Conservation (phyloP, 768 basidiomycete genomes). For the Boletus vinaceobasis region DNA sequence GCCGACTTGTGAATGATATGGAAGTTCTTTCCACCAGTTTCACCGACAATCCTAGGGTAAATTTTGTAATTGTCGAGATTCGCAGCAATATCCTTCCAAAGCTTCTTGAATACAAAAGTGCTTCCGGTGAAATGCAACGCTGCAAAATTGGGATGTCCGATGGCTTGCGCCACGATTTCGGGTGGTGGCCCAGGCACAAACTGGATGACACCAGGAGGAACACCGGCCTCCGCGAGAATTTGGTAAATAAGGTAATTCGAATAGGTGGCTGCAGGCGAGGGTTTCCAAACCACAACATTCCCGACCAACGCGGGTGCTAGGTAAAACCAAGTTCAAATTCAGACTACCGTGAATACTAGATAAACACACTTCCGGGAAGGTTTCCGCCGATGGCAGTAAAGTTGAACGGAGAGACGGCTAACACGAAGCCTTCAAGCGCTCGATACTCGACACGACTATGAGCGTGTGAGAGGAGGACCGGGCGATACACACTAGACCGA, state of each 20-base stretch:
- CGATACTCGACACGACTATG: slow-evolving; percentile 91
- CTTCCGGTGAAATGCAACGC: slow-evolving; percentile 96
- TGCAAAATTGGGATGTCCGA: slow-evolving; percentile 76
- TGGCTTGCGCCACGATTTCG: slow-evolving; percentile 81
- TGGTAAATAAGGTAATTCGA: slow-evolving; percentile 91
- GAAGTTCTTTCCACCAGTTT: slow-evolving; percentile 99
- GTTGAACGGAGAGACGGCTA: slow-evolving; percentile 98
- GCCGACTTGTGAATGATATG: slow-evolving; percentile 88
- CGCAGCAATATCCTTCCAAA: slow-evolving; percentile 92
- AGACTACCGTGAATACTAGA: neutral
- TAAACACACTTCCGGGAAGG: slow-evolving; percentile 59
- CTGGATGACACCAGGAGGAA: slow-evolving; percentile 94
- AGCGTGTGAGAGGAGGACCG: slow-evolving; percentile 5
- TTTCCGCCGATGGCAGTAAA: slow-evolving; percentile 98
- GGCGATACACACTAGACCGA: slow-evolving; percentile 8
- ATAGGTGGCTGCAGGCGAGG: slow-evolving; percentile 92
- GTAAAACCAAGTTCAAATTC: neutral
- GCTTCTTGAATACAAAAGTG: slow-evolving; percentile 88
- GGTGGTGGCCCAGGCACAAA: slow-evolving; percentile 90
- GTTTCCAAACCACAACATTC: slow-evolving; percentile 96
- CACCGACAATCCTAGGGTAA: slow-evolving; percentile 95
- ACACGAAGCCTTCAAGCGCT: slow-evolving; percentile 95
- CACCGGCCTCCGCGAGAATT: slow-evolving; percentile 89
- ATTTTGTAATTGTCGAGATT: slow-evolving; percentile 85
- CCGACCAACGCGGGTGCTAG: slow-evolving; percentile 88